Conservation (phyloP, 257 asterid species). For the Oldenlandia corymbosa region DNA sequence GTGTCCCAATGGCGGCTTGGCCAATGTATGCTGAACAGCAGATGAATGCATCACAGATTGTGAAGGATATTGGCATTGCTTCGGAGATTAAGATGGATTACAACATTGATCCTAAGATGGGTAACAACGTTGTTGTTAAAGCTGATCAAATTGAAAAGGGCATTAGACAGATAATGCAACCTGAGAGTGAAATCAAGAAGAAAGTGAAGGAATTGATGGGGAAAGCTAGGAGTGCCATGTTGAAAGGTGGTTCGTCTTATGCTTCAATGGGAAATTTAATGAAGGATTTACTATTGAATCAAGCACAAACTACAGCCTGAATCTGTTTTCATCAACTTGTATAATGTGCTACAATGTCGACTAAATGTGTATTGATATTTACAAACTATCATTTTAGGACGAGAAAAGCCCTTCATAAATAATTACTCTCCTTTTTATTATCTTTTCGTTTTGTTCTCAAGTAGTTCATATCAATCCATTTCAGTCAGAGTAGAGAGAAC, state of each 20-base stretch:
- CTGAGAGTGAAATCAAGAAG: conserved; percentile 9
- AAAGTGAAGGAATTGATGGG: conserved; percentile 11
- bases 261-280: conserved; percentile 1
- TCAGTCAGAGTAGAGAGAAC: no score
- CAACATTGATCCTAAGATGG: neutral
- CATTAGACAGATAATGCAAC: conserved; percentile 27
- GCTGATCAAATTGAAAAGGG: conserved; percentile 21
- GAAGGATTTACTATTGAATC: neutral
- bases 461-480: no score
- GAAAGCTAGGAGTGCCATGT: conserved; percentile 4
- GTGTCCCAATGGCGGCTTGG: conserved; percentile 28
- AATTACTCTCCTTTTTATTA: no score
- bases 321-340: neutral
- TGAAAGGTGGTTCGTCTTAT: conserved; percentile 10
- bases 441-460: no score
- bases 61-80: conserved; percentile 19
- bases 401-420: no score
- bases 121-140: neutral
- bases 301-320: no score
- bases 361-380: no score
- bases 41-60: conserved; percentile 20
- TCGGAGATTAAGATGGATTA: conserved; percentile 24
- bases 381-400: no score
- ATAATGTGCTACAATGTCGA: no score
- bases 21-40: conserved; percentile 29